Conservation (phyloP, 306 rosid species). For the Rosa chinensis region DNA sequence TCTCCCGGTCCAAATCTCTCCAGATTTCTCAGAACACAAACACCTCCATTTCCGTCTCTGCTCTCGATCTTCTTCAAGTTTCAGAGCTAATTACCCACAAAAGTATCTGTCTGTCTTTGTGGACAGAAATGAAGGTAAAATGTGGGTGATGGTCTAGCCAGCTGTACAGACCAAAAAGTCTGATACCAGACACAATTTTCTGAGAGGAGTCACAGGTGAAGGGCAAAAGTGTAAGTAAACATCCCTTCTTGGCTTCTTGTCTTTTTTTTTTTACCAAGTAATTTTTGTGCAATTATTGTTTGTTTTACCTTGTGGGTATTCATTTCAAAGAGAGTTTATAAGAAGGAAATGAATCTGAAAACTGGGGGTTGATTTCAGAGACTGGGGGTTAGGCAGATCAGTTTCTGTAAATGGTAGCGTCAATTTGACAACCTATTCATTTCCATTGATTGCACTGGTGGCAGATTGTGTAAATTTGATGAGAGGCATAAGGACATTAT, state of each 20-base stretch:
- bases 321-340: not conserved
- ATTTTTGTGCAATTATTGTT: not conserved
- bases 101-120: not conserved
- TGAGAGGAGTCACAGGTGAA: not conserved
- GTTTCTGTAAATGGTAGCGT: not conserved
- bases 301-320: not conserved
- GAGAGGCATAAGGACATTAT: not conserved
- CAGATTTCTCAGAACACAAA: not conserved
- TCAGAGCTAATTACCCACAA: not conserved
- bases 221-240: not conserved
- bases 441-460: not conserved
- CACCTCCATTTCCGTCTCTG: conserved; percentile 9
- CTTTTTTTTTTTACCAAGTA: not conserved
- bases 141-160: conserved; percentile 1
- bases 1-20: not conserved
- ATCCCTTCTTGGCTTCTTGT: too few relatives aligned
- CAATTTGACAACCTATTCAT: not conserved
- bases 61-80: not conserved
- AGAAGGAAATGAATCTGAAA: not conserved
- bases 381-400: not conserved
- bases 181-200: not conserved
- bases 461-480: conserved; percentile 6
- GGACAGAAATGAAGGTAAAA: conserved; percentile 1
- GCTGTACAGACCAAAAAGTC: not conserved
- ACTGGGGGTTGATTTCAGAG: not conserved